Evolutionary conservation across 2,329 filamentous ascomycete species (phyloP).

Genomic region (Hypocreales sp.): DNA sequence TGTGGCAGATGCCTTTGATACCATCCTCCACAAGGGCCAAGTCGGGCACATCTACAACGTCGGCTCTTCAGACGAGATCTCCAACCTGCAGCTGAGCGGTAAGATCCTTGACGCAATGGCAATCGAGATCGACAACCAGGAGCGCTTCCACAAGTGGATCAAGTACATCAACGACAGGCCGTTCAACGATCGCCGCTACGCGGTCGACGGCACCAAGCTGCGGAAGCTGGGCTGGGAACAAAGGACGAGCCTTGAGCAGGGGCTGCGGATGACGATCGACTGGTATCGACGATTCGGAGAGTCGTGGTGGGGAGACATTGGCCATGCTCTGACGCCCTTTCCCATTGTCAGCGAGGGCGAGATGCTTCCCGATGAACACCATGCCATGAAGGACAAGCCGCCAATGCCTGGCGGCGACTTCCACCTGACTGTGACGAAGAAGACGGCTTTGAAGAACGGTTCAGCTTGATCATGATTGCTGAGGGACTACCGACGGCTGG

Average conservation of each 20-base stretch:
- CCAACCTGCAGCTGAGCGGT: slow-evolving; percentile 53
- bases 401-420: slow-evolving; percentile 9
- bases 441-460: neutral
- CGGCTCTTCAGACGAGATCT: slow-evolving; percentile 62
- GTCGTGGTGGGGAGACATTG: slow-evolving; percentile 59
- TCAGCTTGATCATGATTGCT: too few relatives aligned
- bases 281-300: slow-evolving; percentile 56
- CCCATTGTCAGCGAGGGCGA: slow-evolving; percentile 42
- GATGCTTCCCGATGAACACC: slow-evolving; percentile 33
- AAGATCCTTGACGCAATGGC: slow-evolving; percentile 49
- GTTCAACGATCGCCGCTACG: slow-evolving; percentile 63
- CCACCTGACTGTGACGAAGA: neutral
- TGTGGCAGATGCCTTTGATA: slow-evolving; percentile 69
- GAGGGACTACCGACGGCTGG: neutral
- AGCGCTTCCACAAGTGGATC: slow-evolving; percentile 47
- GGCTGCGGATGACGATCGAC: slow-evolving; percentile 46
- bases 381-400: slow-evolving; percentile 18
- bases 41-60: slow-evolving; percentile 73
- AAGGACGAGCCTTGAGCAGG: slow-evolving; percentile 47
- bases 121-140: slow-evolving; percentile 31
- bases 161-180: slow-evolving; percentile 65
- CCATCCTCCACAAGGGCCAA: slow-evolving; percentile 62
- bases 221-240: slow-evolving; percentile 53
- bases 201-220: slow-evolving; percentile 55
- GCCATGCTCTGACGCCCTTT: slow-evolving; percentile 52